These are phyloP conservation scores for Corylus americana DNA, from an alignment of 306 rosid species.

Conservation along the genomic window DNA sequence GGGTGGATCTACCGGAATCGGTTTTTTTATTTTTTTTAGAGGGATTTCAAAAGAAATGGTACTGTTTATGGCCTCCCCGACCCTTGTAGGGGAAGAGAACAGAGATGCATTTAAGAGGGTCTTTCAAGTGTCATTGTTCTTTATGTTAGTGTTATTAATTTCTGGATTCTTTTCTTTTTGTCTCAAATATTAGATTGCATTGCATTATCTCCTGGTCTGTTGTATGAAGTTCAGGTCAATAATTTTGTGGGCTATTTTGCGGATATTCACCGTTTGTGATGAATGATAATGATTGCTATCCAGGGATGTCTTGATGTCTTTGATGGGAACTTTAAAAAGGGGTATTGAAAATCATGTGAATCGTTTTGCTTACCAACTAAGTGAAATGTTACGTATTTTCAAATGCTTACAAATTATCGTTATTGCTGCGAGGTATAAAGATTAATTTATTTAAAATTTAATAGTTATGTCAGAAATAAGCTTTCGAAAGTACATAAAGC, in stretches of 20 bases:
- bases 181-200: background rate
- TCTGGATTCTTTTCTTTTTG: background rate
- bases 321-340: no score
- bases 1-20: conserved; percentile 40
- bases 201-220: background rate
- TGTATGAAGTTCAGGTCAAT: background rate
- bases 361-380: no score
- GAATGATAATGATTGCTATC: background rate
- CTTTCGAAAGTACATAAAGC: no score
- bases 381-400: no score
- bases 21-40: conserved; percentile 29
- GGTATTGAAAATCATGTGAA: no score
- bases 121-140: background rate
- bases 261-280: background rate
- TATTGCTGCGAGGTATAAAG: no score
- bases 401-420: no score
- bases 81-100: conserved; percentile 20
- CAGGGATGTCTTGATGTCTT: background rate
- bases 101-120: conserved; percentile 8
- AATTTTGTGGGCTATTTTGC: background rate
- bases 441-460: no score
- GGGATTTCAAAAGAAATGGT: conserved; percentile 45
- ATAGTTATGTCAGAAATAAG: no score
- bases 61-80: conserved; percentile 27
- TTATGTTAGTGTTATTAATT: background rate